A percentile compares a stretch with the other conserved stretches of the same genome.
phyloP scores from a whole-genome alignment of 306 rosid species.

The Pterocarpus macrocarpus region DNA sequence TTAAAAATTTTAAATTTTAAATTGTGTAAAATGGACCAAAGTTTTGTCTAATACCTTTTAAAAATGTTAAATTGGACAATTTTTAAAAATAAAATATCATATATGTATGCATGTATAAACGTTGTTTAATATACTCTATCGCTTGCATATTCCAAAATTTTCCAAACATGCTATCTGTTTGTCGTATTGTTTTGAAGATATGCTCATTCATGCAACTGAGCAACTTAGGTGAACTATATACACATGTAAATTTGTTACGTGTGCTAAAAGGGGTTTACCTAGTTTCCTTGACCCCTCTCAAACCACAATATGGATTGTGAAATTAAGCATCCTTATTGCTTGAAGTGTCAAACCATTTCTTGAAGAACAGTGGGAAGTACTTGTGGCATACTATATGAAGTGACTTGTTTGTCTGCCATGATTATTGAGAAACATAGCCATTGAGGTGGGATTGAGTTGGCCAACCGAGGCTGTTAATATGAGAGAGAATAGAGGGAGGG shows the following conservation, averaged over 20 bases:
- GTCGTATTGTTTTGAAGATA: neutral
- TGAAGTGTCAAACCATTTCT: neutral
- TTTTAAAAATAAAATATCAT: neutral
- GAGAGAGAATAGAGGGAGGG: neutral
- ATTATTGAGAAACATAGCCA: neutral
- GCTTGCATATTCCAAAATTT: neutral
- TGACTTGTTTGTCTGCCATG: neutral
- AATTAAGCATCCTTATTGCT: no score
- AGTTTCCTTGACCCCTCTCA: neutral
- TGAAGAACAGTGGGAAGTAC: neutral
- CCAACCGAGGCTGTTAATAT: neutral
- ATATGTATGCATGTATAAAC: neutral
- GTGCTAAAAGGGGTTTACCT: neutral
- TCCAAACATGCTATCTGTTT: neutral
- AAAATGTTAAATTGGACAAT: neutral
- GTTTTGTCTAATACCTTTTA: constrained; percentile 2
- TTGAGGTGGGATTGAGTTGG: neutral
- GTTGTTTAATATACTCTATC: neutral
- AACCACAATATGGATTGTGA: neutral
- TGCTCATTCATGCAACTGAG: neutral
- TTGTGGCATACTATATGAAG: neutral
- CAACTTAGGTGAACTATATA: neutral
- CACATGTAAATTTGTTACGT: neutral
- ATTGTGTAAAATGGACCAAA: constrained; percentile 18
- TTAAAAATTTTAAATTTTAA: constrained; percentile 9